Evolutionary conservation across 441 rosid species (phyloP).

Genomic region (Erysimum pusillum): DNA sequence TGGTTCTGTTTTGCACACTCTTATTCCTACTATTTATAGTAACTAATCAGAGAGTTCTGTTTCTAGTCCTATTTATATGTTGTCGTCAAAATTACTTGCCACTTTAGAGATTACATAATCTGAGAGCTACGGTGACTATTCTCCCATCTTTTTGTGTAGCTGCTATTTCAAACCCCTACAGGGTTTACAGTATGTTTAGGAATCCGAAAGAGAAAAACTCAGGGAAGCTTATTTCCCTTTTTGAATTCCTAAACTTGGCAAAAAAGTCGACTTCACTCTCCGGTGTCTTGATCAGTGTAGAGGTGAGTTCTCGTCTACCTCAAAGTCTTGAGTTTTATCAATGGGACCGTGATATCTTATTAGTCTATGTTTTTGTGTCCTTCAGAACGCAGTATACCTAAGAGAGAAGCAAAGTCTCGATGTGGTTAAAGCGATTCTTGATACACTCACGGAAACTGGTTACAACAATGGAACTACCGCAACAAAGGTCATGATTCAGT

Average conservation of each 20-base stretch:
- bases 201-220: constrained; percentile 58
- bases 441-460: constrained; percentile 61
- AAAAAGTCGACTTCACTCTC: constrained; percentile 61
- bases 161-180: constrained; percentile 59
- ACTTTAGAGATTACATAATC: no score
- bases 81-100: no score
- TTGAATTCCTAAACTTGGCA: constrained; percentile 69
- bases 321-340: constrained; percentile 16
- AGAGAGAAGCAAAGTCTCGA: constrained; percentile 58
- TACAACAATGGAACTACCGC: constrained; percentile 52
- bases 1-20: constrained; percentile 15
- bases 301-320: constrained; percentile 54
- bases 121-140: no score
- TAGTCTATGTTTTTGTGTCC: constrained; percentile 26
- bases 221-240: constrained; percentile 60
- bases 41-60: no score
- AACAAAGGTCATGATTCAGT: constrained; percentile 75
- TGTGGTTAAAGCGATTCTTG: constrained; percentile 61
- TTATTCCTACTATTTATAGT: constrained; percentile 18
- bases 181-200: constrained; percentile 22
- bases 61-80: no score
- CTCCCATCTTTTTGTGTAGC: constrained; percentile 51
- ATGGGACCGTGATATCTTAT: constrained; percentile 1
- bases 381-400: constrained; percentile 74
- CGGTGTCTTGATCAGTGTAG: constrained; percentile 73